A percentile compares a stretch with the other conserved stretches of the same genome.
These are phyloP conservation scores for Suillus occidentalis DNA, from an alignment of 768 basidiomycete genomes.

Conservation along the genomic window DNA sequence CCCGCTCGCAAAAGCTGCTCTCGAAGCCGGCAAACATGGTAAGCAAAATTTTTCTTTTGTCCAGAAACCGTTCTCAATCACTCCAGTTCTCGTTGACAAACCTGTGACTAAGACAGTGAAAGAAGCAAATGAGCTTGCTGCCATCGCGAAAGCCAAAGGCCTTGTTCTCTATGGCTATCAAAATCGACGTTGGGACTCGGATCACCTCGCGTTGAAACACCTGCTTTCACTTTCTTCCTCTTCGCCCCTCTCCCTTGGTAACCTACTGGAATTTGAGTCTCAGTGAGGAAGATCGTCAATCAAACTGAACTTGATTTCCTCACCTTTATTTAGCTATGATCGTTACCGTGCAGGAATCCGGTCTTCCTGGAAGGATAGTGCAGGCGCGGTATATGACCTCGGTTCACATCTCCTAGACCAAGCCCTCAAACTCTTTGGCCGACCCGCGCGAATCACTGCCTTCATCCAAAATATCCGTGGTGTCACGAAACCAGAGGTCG, in stretches of 20 bases:
- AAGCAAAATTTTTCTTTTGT: conserved; percentile 14
- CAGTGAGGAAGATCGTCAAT: conserved; percentile 44
- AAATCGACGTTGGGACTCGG: conserved; percentile 78
- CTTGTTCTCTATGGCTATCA: conserved; percentile 72
- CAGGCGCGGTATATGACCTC: conserved; percentile 74
- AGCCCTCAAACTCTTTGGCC: conserved; percentile 71
- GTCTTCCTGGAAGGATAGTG: conserved; percentile 78
- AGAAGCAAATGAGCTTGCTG: conserved; percentile 61
- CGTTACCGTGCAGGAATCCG: conserved; percentile 66
- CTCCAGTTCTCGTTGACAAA: conserved; percentile 74
- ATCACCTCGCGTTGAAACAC: conserved; percentile 65
- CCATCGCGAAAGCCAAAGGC: conserved; percentile 56
- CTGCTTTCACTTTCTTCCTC: conserved; percentile 55
- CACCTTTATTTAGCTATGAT: conserved; percentile 54
- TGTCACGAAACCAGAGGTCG: conserved; percentile 62
- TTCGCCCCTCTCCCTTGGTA: conserved; percentile 56
- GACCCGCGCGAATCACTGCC: conserved; percentile 66
- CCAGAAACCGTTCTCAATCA: conserved; percentile 1
- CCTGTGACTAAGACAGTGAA: conserved; percentile 63
- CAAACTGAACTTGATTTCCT: background rate
- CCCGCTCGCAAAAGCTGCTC: conserved; percentile 58
- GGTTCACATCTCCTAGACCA: conserved; percentile 84
- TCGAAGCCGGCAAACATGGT: conserved; percentile 77
- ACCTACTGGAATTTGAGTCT: conserved; percentile 71
- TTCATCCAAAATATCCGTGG: conserved; percentile 69